Evolutionary conservation across 2,329 filamentous ascomycete species (phyloP), one percentile per base, ranked within the genome.

Genomic region (Colletotrichum tabaci): DNA sequence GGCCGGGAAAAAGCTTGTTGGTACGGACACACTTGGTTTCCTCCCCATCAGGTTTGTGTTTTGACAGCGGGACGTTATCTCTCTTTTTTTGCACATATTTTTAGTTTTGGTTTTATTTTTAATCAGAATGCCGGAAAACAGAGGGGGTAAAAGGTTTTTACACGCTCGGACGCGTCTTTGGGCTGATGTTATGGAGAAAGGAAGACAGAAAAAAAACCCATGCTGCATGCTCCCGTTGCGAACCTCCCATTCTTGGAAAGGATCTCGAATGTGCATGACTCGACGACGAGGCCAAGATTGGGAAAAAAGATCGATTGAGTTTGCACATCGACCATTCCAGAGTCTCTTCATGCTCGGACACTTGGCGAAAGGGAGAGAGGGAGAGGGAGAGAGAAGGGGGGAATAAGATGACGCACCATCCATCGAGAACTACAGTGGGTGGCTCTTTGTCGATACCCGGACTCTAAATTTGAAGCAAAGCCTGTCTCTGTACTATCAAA

Each of bases 81-180:
- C 46, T 46, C 38, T 18, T 47, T 47, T 26, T 26, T 26, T 26
- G 23, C 23, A 3, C 23, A 26, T 26, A 26, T 26, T 26, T 26
- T 26, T 26, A 26, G 23, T 26, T 3, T 26, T 26, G 3, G 23
- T 26, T 26, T 26, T 26, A 26, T 26, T 4, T 26, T 26, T 4
- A 4, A 4, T 26, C 26, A 26, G 26, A 26, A 26, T 26, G 26
- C 4, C 26, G 26, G 26, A 26, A 26, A 26, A 26, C 26, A 26
- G 26, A 26, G 26, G 26, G 26, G 26, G 26, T 1, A 4, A 26
- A 26, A 23, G 40, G 47, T 23, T 26, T 23, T 42, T 46, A 7
- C 21, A 46, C 58, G 64, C 63, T 71, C 67, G 64, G 64, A 67
- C 61, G 38, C 61, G 44, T 69, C 53, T 57, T 53, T 44, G 46